Conservation (phyloP, 2,329 filamentous ascomycete genomes). For the Scleromitrula shiraiana region DNA sequence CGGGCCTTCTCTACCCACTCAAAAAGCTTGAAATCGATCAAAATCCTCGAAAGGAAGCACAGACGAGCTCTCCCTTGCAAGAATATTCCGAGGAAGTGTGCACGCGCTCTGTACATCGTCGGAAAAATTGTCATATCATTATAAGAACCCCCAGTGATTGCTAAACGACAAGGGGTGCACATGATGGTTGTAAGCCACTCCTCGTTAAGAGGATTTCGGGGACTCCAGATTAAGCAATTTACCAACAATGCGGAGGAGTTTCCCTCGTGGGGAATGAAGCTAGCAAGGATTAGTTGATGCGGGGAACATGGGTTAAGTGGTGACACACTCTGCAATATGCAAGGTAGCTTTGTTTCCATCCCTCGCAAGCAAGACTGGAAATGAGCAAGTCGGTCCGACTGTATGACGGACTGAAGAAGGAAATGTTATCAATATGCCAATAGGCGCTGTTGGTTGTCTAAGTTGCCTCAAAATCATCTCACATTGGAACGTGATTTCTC, state of each 20-base stretch:
- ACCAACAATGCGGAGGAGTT: neutral
- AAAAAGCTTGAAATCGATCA: neutral
- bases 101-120: conserved; percentile 7
- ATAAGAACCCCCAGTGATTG: neutral
- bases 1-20: conserved; percentile 5
- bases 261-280: conserved; percentile 8
- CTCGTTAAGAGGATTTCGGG: neutral
- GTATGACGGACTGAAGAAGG: neutral
- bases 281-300: conserved; percentile 5
- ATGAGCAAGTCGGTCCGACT: conserved; percentile 9
- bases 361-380: neutral
- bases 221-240: neutral
- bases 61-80: neutral
- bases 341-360: conserved; percentile 1
- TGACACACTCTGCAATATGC: neutral
- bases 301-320: conserved; percentile 6
- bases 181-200: neutral
- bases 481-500: neutral
- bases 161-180: neutral
- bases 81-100: neutral
- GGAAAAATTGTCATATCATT: neutral
- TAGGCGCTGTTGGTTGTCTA: neutral
- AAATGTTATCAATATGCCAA: neutral
- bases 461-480: neutral
- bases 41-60: neutral